These are phyloP conservation scores for Pythium sukuiense DNA, from an alignment of 352 stramenopile genomes.

Conservation along the genomic window DNA sequence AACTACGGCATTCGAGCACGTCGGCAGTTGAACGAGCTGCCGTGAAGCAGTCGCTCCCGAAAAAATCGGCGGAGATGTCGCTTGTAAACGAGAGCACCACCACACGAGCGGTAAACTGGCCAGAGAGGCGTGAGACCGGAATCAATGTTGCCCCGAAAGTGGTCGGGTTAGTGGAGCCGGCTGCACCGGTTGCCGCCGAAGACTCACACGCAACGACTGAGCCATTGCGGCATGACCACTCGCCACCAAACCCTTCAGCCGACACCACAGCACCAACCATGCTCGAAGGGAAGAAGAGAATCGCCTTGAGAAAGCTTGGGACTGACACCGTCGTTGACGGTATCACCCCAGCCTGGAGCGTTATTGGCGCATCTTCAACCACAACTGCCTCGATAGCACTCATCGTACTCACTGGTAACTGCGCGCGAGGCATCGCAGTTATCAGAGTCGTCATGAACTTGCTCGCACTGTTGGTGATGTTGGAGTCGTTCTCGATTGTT, in stretches of 20 bases:
- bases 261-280: not conserved
- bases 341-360: not conserved
- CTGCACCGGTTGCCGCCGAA: not conserved
- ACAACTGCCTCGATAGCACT: not conserved
- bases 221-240: conserved; percentile 10
- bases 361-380: conserved; percentile 7
- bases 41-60: conserved; percentile 14
- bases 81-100: conserved; percentile 12
- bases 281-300: conserved; percentile 15
- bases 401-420: not conserved
- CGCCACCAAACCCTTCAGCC: not conserved
- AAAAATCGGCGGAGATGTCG: conserved; percentile 17
- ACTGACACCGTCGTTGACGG: not conserved
- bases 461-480: not conserved
- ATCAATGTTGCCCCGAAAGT: conserved; percentile 3
- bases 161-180: not conserved
- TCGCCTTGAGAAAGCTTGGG: conserved; percentile 9
- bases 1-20: conserved; percentile 14
- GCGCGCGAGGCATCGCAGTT: conserved; percentile 20
- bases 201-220: conserved; percentile 7
- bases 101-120: not conserved
- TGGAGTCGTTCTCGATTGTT: not conserved
- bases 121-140: conserved; percentile 11
- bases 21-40: conserved; percentile 7
- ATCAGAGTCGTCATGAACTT: not conserved